Percentiles rank a stretch among this genome's conserved stretches.
These are phyloP conservation scores for Chytriomyces hyalinus DNA, from an alignment of 192 early-diverging fungal genomes.

Conservation along the genomic window DNA sequence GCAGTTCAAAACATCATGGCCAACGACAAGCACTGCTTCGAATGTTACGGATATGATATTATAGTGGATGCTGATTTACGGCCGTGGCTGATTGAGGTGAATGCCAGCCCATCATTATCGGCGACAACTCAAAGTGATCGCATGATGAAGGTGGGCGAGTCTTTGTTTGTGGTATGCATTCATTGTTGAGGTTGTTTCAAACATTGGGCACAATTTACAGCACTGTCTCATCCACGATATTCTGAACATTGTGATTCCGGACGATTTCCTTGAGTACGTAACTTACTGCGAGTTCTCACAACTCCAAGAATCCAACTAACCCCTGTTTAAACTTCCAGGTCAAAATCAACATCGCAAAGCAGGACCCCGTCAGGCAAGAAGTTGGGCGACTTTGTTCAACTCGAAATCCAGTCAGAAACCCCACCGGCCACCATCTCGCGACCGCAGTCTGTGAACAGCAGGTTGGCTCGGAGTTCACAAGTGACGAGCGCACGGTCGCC, in stretches of 20 bases:
- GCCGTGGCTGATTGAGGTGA: slow-evolving; percentile 69
- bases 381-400: slow-evolving; percentile 28
- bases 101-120: slow-evolving; percentile 57
- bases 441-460: neutral
- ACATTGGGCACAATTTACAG: slow-evolving; percentile 16
- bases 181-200: neutral
- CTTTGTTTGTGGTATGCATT: neutral
- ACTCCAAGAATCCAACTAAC: too few relatives aligned
- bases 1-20: slow-evolving; percentile 58
- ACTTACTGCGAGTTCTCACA: neutral
- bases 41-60: slow-evolving; percentile 68
- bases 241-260: slow-evolving; percentile 58
- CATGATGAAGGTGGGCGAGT: slow-evolving; percentile 53
- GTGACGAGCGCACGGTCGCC: too few relatives aligned
- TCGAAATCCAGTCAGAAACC: neutral
- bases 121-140: slow-evolving; percentile 59
- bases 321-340: neutral
- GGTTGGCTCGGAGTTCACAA: neutral
- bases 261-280: slow-evolving; percentile 61
- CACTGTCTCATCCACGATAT: slow-evolving; percentile 63
- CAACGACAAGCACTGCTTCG: slow-evolving; percentile 65
- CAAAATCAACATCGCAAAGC: neutral
- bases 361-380: neutral
- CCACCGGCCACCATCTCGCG: neutral
- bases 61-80: slow-evolving; percentile 59